Conservation (phyloP, 768 basidiomycete species). For the Psilocybe sp. region DNA sequence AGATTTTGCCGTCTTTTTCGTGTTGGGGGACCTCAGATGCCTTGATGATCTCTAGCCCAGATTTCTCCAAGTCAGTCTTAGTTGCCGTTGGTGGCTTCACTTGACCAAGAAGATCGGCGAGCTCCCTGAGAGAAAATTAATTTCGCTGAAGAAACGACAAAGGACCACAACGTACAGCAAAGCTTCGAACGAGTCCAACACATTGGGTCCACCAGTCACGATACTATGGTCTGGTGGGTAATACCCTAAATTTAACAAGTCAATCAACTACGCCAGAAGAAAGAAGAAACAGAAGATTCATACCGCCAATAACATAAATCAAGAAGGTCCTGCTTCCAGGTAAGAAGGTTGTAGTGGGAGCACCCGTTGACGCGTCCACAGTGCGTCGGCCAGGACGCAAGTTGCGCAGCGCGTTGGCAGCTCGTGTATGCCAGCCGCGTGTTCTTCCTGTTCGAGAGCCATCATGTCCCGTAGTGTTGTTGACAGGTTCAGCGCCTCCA, state of each 20-base stretch:
- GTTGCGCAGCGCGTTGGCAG: conserved; percentile 60
- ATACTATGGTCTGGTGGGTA: conserved; percentile 90
- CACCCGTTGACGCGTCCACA: conserved; percentile 12
- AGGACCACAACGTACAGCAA: conserved; percentile 48
- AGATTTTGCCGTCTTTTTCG: conserved; percentile 60
- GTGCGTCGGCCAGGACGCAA: conserved; percentile 39
- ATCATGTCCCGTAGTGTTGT: conserved; percentile 6
- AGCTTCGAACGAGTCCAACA: conserved; percentile 78
- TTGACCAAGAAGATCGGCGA: conserved; percentile 81
- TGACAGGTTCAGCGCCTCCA: conserved; percentile 6
- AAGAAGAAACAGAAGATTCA: conserved; percentile 14
- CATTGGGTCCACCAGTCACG: conserved; percentile 70
- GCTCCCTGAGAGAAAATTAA: conserved; percentile 46
- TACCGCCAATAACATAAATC: conserved; percentile 87
- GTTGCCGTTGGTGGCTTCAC: conserved; percentile 80
- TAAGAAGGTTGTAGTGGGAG: conserved; percentile 9
- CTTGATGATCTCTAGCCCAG: conserved; percentile 76
- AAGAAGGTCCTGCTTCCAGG: conserved; percentile 71
- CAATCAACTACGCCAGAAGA: not conserved
- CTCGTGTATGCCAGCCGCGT: conserved; percentile 56
- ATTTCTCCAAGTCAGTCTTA: conserved; percentile 82
- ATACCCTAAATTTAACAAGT: conserved; percentile 53
- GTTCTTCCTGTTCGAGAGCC: conserved; percentile 7
- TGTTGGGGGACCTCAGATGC: conserved; percentile 48
- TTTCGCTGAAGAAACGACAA: not conserved